phyloP scores from a whole-genome alignment of 176 grass and related monocot species.

The Zizania latifolia region DNA sequence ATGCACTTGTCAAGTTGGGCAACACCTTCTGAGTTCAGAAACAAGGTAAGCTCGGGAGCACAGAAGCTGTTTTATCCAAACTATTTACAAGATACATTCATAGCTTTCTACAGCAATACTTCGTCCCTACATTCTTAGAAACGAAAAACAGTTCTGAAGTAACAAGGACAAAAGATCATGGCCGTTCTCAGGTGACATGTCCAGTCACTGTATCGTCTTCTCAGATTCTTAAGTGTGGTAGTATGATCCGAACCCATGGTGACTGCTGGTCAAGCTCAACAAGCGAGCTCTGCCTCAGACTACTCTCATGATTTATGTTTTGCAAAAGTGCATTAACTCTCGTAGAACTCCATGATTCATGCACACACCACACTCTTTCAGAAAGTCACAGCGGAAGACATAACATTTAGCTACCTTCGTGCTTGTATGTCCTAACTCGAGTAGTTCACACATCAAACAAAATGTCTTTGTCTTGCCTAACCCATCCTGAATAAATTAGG shows the following conservation, averaged over 20 bases:
- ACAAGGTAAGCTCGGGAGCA: background rate
- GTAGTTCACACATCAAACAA: constrained; percentile 8
- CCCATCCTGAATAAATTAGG: constrained; percentile 37
- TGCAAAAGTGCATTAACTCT: background rate
- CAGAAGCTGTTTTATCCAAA: constrained; percentile 28
- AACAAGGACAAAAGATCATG: background rate
- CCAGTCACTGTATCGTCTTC: constrained; percentile 1
- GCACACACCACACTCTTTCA: background rate
- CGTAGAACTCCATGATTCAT: constrained; percentile 12
- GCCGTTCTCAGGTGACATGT: constrained; percentile 2
- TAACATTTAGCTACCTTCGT: background rate
- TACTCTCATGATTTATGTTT: background rate
- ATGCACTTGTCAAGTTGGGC: background rate
- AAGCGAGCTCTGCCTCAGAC: background rate
- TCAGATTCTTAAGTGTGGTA: background rate
- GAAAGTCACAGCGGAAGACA: background rate
- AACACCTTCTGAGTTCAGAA: constrained; percentile 4
- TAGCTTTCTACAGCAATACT: constrained; percentile 13
- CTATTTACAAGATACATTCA: constrained; percentile 40
- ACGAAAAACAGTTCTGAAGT: background rate
- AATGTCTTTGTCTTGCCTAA: constrained; percentile 26
- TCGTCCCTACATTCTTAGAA: background rate
- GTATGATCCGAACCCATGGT: constrained; percentile 1
- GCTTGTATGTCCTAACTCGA: constrained; percentile 13
- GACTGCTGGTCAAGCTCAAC: background rate